These are phyloP conservation scores for Chaetoscypha palmicola DNA, from an alignment of 2,329 filamentous ascomycete genomes.

Conservation along the genomic window DNA sequence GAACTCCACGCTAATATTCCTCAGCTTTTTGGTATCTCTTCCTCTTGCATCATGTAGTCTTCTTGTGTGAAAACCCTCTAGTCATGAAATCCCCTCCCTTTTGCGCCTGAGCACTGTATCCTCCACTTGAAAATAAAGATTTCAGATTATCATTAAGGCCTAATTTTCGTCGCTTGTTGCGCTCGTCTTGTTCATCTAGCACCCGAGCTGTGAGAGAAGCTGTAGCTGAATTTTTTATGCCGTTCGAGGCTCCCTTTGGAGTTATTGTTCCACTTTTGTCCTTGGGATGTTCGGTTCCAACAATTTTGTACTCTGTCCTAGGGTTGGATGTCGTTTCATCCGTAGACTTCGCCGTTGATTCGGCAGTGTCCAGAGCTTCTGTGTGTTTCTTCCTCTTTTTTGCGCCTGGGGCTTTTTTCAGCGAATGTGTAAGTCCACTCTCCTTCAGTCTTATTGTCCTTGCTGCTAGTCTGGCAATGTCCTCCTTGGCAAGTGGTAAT, in stretches of 20 bases:
- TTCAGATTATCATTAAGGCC: slow-evolving; percentile 48
- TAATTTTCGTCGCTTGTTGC: slow-evolving; percentile 71
- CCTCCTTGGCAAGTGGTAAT: slow-evolving; percentile 61
- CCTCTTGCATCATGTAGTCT: slow-evolving; percentile 14
- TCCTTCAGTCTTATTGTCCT: slow-evolving; percentile 63
- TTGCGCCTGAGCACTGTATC: slow-evolving; percentile 35
- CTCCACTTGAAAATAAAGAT: slow-evolving; percentile 43
- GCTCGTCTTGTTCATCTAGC: slow-evolving; percentile 75
- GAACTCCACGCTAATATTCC: too few relatives aligned
- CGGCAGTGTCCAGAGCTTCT: slow-evolving; percentile 29
- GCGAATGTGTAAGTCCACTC: slow-evolving; percentile 70
- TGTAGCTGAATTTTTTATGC: slow-evolving; percentile 81
- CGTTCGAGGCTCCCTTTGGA: slow-evolving; percentile 32
- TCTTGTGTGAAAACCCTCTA: slow-evolving; percentile 46
- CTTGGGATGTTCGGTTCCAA: slow-evolving; percentile 15
- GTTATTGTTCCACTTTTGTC: slow-evolving; percentile 30
- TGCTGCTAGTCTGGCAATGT: slow-evolving; percentile 59
- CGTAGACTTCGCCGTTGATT: slow-evolving; percentile 20
- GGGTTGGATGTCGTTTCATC: slow-evolving; percentile 22
- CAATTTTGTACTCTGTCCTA: slow-evolving; percentile 24
- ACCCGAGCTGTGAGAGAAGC: slow-evolving; percentile 82
- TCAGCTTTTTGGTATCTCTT: too few relatives aligned
- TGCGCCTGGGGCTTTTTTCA: slow-evolving; percentile 69
- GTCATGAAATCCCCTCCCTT: slow-evolving; percentile 50
- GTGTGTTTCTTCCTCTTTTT: slow-evolving; percentile 70